Base-by-base conservation (phyloP, 208 protist genomes). In the Crithidia expoeki region DNA sequence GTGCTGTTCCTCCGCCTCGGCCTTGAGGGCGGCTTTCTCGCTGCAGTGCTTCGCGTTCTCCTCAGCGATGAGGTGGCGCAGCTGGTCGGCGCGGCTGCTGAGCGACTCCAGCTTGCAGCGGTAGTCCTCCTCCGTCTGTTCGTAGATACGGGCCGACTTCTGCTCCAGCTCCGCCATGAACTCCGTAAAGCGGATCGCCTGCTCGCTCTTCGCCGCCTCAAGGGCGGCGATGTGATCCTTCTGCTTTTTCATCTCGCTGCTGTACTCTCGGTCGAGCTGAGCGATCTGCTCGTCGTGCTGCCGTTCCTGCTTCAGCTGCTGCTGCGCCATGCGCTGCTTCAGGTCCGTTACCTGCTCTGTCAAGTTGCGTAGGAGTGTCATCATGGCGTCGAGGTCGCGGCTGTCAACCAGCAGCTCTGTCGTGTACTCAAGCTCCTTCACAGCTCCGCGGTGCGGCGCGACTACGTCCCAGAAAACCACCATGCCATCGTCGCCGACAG, bases 161-260 rank as follows among this genome's bases (percentile, higher is more conserved):
- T 86, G 74, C 56, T 95, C 92, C 46, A 96, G 69, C 64, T 97
- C 88, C 14, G 87, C 88, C 74, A 97, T 93, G 62, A 92, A 94
- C 74, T 98, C 94, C 10, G 97, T 97, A 83, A 98, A 97, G 46
- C 95, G 86, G 38, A 97, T 96, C n/a, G 97, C 94, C 80, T 97
- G 90, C 72, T 97, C 94, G 68, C 91, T 96, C 69, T 97, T 97
- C 27, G 92, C 84, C 21, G 87, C 57, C 63, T 92, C 83, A 0
- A 98, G 87, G 1, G 80, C 55, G 30, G 92, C 81, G 63, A 94
- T 89, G 63, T 90, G 77, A 16, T 78, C 68, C 49, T 83, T 67
- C 66, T 97, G 86, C 61, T 80, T 80, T n/a, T 56, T 65, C 75
- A 84, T 76, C 68, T 97, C 88, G 17, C 85, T 81, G 33, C 73